These are phyloP conservation scores for Lecanicillium sp. DNA, from an alignment of 2,329 filamentous ascomycete genomes.

Conservation along the genomic window DNA sequence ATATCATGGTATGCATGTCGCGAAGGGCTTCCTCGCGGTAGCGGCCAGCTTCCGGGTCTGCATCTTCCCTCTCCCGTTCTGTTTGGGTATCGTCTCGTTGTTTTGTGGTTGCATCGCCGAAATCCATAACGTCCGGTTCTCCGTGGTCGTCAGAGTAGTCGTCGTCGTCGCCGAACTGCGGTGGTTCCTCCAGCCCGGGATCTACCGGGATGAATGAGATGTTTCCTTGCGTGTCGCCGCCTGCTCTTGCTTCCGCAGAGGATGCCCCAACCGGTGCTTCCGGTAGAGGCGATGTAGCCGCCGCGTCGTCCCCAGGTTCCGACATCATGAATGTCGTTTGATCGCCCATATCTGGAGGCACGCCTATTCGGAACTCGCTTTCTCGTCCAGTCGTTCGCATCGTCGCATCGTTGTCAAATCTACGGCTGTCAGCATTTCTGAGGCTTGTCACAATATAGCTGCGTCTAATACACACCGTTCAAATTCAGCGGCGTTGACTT, in stretches of 20 bases:
- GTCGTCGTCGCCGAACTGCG: background rate
- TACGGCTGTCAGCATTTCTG: constrained; percentile 13
- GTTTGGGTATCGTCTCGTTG: constrained; percentile 3
- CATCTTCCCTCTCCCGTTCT: background rate
- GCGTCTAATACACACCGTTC: constrained; percentile 28
- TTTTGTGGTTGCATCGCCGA: constrained; percentile 1
- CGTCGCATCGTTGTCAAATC: constrained; percentile 33
- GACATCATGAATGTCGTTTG: constrained; percentile 48
- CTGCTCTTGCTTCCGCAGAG: constrained; percentile 15
- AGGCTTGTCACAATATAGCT: background rate
- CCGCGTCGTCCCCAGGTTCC: constrained; percentile 26
- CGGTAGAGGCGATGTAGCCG: constrained; percentile 22
- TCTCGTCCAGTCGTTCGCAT: constrained; percentile 37
- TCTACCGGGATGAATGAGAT: constrained; percentile 17
- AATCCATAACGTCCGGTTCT: background rate
- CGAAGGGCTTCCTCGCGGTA: background rate
- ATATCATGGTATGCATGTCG: background rate
- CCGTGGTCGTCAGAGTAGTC: background rate
- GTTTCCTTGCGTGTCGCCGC: constrained; percentile 15
- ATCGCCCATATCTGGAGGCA: constrained; percentile 40
- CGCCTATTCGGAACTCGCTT: constrained; percentile 47
- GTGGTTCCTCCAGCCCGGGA: background rate
- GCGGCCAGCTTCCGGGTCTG: constrained; percentile 3
- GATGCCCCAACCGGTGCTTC: constrained; percentile 18
- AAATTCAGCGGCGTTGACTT: constrained; percentile 30